Percentiles rank a stretch among this genome's conserved stretches.
Evolutionary conservation across 2,329 filamentous ascomycete species (phyloP).

Genomic region (Lomentospora prolificans): DNA sequence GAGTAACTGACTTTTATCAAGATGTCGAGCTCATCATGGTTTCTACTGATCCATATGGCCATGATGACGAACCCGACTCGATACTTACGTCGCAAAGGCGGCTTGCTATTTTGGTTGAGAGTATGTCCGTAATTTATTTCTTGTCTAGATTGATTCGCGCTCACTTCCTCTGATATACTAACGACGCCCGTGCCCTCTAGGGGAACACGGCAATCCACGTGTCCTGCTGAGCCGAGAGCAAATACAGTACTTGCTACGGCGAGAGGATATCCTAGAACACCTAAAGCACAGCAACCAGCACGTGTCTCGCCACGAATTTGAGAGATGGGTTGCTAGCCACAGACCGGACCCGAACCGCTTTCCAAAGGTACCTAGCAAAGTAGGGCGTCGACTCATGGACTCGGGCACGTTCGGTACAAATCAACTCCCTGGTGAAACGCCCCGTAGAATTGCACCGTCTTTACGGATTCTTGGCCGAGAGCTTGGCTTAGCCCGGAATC

Average conservation of each 20-base stretch:
- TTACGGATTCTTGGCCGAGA: slow-evolving; percentile 72
- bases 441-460: slow-evolving; percentile 47
- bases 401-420: slow-evolving; percentile 71
- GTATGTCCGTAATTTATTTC: background rate
- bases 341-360: slow-evolving; percentile 48
- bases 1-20: background rate
- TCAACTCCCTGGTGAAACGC: background rate
- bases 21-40: slow-evolving; percentile 1
- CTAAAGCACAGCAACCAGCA: background rate
- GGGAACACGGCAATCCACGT: background rate
- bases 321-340: slow-evolving; percentile 1
- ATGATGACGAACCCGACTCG: slow-evolving; percentile 1
- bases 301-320: background rate
- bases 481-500: slow-evolving; percentile 56
- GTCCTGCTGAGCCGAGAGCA: background rate
- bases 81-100: background rate
- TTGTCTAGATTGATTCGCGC: background rate
- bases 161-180: too few relatives aligned
- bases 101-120: background rate
- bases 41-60: background rate
- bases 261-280: background rate
- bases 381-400: slow-evolving; percentile 69
- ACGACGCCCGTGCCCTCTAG: too few relatives aligned
- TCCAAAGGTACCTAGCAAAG: slow-evolving; percentile 74
- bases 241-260: background rate